Percentiles rank a stretch among this genome's conserved stretches.
Conservation (phyloP, 116 monocot species). For the Cymodocea nodosa region DNA sequence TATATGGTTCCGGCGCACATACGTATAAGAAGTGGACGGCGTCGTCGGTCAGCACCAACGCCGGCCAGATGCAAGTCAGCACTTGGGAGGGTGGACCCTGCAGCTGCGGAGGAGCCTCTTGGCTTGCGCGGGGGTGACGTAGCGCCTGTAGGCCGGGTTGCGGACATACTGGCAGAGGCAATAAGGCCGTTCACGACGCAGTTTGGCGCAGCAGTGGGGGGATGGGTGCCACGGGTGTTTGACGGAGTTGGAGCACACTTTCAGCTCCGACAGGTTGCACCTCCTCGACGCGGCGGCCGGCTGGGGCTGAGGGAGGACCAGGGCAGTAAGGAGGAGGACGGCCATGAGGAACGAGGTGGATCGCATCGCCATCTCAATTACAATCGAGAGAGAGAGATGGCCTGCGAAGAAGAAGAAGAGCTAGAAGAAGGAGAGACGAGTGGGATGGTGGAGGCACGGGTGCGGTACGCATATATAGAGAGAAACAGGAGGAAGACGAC, state of each 20-base stretch:
- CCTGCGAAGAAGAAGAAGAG: no score
- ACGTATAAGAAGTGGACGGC: no score
- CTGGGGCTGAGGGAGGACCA: not conserved
- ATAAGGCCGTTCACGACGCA: slow-evolving; percentile 16
- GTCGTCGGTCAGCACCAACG: no score
- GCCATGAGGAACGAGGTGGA: not conserved
- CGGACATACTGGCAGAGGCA: slow-evolving; percentile 26
- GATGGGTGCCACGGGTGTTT: not conserved
- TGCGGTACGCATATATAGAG: no score
- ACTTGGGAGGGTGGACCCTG: not conserved
- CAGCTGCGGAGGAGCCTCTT: not conserved
- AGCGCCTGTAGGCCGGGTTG: not conserved
- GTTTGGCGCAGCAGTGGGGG: slow-evolving; percentile 14
- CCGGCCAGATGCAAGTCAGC: not conserved
- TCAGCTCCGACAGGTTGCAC: not conserved
- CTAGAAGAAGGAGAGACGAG: no score
- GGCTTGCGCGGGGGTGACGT: not conserved
- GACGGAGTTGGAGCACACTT: not conserved
- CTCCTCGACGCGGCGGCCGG: not conserved
- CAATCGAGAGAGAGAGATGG: no score
- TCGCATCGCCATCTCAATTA: not conserved
- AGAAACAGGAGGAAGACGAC: no score
- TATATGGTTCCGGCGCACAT: no score
- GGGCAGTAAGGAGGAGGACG: not conserved
- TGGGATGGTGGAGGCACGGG: no score